Conservation (phyloP, 225 moss, liverwort and hornwort genomes). For the Straminergon stramineum region DNA sequence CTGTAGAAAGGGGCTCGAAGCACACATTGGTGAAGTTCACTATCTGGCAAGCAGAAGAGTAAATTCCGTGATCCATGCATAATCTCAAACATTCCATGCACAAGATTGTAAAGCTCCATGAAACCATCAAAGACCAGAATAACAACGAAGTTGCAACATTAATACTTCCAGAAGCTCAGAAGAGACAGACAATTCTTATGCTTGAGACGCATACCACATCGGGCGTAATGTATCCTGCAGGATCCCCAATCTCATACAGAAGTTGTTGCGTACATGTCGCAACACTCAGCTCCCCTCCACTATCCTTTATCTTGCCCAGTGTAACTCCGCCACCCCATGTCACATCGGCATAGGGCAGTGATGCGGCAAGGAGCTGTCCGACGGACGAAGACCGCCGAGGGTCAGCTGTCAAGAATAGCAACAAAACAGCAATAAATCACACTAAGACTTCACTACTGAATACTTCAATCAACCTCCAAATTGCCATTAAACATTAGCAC, state of each 20-base stretch:
- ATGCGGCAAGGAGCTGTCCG: slow-evolving; percentile 32
- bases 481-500: background rate
- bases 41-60: slow-evolving; percentile 28
- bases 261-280: slow-evolving; percentile 78
- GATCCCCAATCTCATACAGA: slow-evolving; percentile 77
- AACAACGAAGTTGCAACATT: background rate
- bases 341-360: slow-evolving; percentile 80
- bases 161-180: background rate
- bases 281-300: slow-evolving; percentile 71
- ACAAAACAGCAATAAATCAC: background rate
- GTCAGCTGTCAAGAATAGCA: slow-evolving; percentile 36
- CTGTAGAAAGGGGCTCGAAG: slow-evolving; percentile 36
- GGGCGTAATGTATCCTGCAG: slow-evolving; percentile 66
- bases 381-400: slow-evolving; percentile 38
- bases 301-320: slow-evolving; percentile 57
- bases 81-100: background rate
- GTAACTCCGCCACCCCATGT: slow-evolving; percentile 48
- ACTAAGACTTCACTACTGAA: background rate
- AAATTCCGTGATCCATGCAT: background rate
- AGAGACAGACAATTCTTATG: background rate
- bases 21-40: slow-evolving; percentile 56
- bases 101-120: background rate
- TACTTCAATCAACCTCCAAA: background rate
- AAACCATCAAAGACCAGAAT: background rate
- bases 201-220: slow-evolving; percentile 46